These are phyloP conservation scores for Triangularia verruculosa DNA, from an alignment of 2,329 filamentous ascomycete species.

Conservation along the genomic window DNA sequence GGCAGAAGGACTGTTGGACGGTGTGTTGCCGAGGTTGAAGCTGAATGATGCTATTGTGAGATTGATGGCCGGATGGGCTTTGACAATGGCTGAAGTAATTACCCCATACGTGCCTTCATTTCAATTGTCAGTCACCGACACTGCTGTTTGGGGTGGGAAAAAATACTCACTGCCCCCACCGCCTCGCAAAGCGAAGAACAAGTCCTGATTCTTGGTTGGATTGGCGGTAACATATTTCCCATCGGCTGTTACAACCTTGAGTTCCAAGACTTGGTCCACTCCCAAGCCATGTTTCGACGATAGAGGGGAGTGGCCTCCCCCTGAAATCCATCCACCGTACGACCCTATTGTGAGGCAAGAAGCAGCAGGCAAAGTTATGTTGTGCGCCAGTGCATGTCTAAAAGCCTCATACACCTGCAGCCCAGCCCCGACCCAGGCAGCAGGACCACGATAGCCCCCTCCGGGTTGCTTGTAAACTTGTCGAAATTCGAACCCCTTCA, in stretches of 20 bases:
- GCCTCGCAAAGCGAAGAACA: slow-evolving; percentile 3
- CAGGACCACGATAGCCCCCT: slow-evolving; percentile 41
- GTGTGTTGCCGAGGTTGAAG: slow-evolving; percentile 16
- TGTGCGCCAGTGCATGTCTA: not conserved
- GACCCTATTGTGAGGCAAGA: slow-evolving; percentile 35
- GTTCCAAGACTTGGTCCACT: slow-evolving; percentile 49
- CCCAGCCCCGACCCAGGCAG: slow-evolving; percentile 48
- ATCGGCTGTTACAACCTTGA: slow-evolving; percentile 45
- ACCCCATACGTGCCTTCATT: slow-evolving; percentile 23
- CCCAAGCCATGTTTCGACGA: slow-evolving; percentile 46
- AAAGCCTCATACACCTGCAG: slow-evolving; percentile 12
- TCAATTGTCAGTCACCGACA: not conserved
- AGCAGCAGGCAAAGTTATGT: slow-evolving; percentile 2
- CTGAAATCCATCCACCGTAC: slow-evolving; percentile 50
- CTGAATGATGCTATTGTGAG: slow-evolving; percentile 19
- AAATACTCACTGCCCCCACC: slow-evolving; percentile 1
- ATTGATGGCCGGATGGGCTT: slow-evolving; percentile 24
- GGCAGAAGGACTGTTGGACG: not conserved
- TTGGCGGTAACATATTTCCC: slow-evolving; percentile 31
- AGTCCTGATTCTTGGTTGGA: not conserved
- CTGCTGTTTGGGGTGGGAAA: not conserved
- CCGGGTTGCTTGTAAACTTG: slow-evolving; percentile 28
- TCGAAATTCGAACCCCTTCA: slow-evolving; percentile 44
- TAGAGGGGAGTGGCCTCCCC: slow-evolving; percentile 48
- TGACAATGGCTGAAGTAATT: slow-evolving; percentile 25